These are phyloP conservation scores for Taphrina sp. DNA, from an alignment of 1,139 yeast genomes.

Conservation along the genomic window DNA sequence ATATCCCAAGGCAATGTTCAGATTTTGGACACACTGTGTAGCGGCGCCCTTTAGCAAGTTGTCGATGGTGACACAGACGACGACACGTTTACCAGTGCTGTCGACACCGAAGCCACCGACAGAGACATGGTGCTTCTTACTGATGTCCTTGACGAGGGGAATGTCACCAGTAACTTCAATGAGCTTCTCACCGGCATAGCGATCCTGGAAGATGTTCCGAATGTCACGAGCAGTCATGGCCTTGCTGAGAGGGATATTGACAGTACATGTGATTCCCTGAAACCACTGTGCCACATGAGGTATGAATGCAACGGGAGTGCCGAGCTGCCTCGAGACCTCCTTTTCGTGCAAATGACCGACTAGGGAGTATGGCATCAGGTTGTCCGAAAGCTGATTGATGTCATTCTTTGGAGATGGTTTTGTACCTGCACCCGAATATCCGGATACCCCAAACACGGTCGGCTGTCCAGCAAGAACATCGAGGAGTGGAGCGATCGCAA, in stretches of 20 bases:
- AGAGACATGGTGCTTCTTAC: slow-evolving; percentile 91
- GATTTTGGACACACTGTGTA: slow-evolving; percentile 91
- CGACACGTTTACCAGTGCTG: slow-evolving; percentile 84
- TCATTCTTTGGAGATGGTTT: slow-evolving; percentile 97
- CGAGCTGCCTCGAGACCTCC: slow-evolving; percentile 80
- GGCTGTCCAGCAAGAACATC: slow-evolving; percentile 63
- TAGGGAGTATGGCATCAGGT: slow-evolving; percentile 89
- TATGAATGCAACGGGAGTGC: slow-evolving; percentile 76
- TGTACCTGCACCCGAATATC: slow-evolving; percentile 98
- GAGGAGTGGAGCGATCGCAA: slow-evolving; percentile 80
- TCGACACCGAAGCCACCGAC: slow-evolving; percentile 95
- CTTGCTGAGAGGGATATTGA: slow-evolving; percentile 78
- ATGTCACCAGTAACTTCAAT: slow-evolving; percentile 84
- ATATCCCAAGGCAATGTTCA: slow-evolving; percentile 83
- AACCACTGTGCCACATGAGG: slow-evolving; percentile 99
- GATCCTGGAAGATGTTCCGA: slow-evolving; percentile 79
- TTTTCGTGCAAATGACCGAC: slow-evolving; percentile 96
- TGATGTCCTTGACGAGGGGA: slow-evolving; percentile 84
- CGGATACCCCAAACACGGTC: slow-evolving; percentile 88
- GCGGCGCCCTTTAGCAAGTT: slow-evolving; percentile 97
- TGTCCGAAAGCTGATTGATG: slow-evolving; percentile 65
- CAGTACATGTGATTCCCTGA: slow-evolving; percentile 93
- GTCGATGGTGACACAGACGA: slow-evolving; percentile 90
- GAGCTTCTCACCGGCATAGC: slow-evolving; percentile 83
- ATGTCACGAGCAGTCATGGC: slow-evolving; percentile 76